Conservation (phyloP, 495 filamentous ascomycete species). For the Aspergillus affinis region DNA sequence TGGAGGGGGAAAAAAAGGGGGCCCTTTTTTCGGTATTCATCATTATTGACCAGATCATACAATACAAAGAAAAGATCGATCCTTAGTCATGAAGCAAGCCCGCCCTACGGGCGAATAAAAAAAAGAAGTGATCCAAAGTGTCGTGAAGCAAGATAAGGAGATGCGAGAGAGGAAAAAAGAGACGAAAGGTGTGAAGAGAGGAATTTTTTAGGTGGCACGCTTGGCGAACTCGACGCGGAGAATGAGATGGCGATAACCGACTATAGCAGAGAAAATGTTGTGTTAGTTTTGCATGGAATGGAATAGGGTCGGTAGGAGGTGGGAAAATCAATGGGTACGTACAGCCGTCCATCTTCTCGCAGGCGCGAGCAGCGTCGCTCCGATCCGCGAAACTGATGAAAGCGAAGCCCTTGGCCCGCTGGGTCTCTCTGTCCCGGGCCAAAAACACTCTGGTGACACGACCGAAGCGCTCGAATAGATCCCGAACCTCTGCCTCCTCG, state of each 20-base stretch:
- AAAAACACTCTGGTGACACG: constrained; percentile 96
- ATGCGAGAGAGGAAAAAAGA: constrained; percentile 24
- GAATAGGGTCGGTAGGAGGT: neutral
- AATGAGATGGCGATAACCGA: constrained; percentile 88
- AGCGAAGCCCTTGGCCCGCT: constrained; percentile 93
- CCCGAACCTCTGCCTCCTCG: constrained; percentile 88
- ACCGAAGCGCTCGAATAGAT: constrained; percentile 97
- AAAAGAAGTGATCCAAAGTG: constrained; percentile 29
- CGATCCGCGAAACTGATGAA: constrained; percentile 96
- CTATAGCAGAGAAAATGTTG: constrained; percentile 28
- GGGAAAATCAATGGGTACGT: constrained; percentile 33
- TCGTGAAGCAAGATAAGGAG: constrained; percentile 26
- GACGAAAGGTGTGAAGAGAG: constrained; percentile 22
- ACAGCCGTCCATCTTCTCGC: constrained; percentile 97
- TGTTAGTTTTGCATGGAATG: constrained; percentile 22
- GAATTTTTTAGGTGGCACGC: constrained; percentile 59
- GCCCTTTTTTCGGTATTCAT: constrained; percentile 37
- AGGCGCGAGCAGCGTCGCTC: constrained; percentile 83
- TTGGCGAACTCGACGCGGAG: constrained; percentile 90
- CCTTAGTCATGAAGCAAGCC: constrained; percentile 32
- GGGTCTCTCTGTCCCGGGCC: constrained; percentile 94
- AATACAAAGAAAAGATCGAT: constrained; percentile 42
- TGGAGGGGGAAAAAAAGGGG: constrained; percentile 18
- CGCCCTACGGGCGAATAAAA: constrained; percentile 28
- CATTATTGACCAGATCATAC: constrained; percentile 48